Percentiles rank a stretch among this genome's conserved stretches.
These are phyloP conservation scores for Plasmodium cynomolgi DNA, from an alignment of 169 alveolate species.

Conservation along the genomic window DNA sequence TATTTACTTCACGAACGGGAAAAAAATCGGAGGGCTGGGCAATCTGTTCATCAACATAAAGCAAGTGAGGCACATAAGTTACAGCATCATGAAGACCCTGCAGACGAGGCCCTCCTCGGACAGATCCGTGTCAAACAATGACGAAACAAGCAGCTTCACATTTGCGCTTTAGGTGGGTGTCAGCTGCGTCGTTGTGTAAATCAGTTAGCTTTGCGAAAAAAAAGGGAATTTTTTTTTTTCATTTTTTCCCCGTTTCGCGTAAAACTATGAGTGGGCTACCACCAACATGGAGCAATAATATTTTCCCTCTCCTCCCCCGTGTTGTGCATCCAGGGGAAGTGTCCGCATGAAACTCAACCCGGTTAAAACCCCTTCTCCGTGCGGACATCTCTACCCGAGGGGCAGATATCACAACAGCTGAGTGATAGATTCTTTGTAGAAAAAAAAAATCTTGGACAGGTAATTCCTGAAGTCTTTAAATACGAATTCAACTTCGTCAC, in stretches of 20 bases:
- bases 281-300: background rate
- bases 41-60: slow-evolving; percentile 59
- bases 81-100: slow-evolving; percentile 50
- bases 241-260: background rate
- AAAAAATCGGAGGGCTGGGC: slow-evolving; percentile 65
- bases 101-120: slow-evolving; percentile 59
- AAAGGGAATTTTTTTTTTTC: background rate
- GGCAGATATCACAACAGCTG: background rate
- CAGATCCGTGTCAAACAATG: slow-evolving; percentile 42
- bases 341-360: background rate
- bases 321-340: background rate
- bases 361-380: background rate
- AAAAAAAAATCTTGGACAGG: slow-evolving; percentile 39
- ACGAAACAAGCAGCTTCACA: slow-evolving; percentile 61
- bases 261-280: background rate
- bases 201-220: background rate
- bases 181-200: background rate
- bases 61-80: slow-evolving; percentile 65
- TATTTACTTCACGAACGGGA: slow-evolving; percentile 58
- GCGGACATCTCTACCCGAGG: background rate
- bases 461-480: slow-evolving; percentile 42
- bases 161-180: slow-evolving; percentile 6
- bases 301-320: background rate
- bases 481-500: slow-evolving; percentile 8
- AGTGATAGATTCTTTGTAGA: slow-evolving; percentile 30